Percentiles rank a stretch among this genome's conserved stretches.
These are phyloP conservation scores for Selenicereus undatus DNA, from an alignment of 148 eudicot genomes.

Conservation along the genomic window DNA sequence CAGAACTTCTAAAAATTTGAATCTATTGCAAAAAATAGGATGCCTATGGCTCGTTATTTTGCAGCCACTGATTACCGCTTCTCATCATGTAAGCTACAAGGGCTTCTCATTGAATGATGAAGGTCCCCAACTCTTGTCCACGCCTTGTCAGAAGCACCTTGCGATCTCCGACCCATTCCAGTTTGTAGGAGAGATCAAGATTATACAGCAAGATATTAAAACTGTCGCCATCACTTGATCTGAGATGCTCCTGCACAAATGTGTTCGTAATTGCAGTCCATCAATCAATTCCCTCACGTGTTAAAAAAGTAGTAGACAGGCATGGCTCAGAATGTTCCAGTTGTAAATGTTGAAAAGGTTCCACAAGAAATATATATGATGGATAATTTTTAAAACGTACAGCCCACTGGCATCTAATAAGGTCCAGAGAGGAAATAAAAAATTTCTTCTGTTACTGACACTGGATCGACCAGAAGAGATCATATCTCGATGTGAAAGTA, in stretches of 20 bases:
- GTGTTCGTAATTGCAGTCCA: not conserved
- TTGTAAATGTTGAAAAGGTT: not conserved
- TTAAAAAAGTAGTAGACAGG: not conserved
- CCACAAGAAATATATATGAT: too few relatives aligned
- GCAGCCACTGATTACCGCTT: not conserved
- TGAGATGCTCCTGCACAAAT: constrained; percentile 46
- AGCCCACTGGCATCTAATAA: not conserved
- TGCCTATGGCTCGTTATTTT: not conserved
- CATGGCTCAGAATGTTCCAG: not conserved
- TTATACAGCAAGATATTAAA: constrained; percentile 61
- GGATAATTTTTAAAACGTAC: not conserved
- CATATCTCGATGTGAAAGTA: not conserved
- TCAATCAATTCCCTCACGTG: not conserved
- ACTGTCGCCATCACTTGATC: constrained; percentile 50
- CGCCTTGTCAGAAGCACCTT: constrained; percentile 62
- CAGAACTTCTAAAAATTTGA: too few relatives aligned
- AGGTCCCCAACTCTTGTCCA: constrained; percentile 68
- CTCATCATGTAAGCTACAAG: constrained; percentile 29
- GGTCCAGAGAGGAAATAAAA: not conserved
- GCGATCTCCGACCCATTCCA: constrained; percentile 78
- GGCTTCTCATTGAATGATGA: constrained; percentile 27
- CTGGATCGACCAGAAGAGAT: not conserved
- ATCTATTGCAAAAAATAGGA: not conserved
- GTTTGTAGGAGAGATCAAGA: constrained; percentile 80
- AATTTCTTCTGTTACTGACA: not conserved